A percentile compares a stretch with the other conserved stretches of the same genome.
Conservation (phyloP, 2,329 filamentous ascomycete genomes). For the Talaromyces islandicus region DNA sequence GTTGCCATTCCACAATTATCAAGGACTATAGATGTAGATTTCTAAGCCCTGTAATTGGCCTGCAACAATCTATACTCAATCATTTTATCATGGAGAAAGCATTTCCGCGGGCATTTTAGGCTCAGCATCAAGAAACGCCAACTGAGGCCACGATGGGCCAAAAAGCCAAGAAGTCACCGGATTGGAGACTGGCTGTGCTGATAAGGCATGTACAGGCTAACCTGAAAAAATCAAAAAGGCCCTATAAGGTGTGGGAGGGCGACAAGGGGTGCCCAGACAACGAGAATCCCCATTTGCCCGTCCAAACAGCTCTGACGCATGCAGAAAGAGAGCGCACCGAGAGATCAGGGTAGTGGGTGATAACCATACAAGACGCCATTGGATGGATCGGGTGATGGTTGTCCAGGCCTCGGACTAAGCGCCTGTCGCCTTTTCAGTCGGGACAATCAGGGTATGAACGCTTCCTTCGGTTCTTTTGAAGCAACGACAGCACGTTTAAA, state of each 20-base stretch:
- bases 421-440: neutral
- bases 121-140: neutral
- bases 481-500: neutral
- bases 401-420: neutral
- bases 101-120: neutral
- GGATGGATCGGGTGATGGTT: neutral
- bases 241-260: neutral
- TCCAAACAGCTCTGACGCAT: neutral
- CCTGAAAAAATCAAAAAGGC: neutral
- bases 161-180: neutral
- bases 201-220: neutral
- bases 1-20: neutral
- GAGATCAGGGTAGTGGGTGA: neutral
- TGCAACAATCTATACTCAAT: neutral
- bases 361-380: conserved; percentile 7
- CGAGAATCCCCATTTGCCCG: neutral
- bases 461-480: neutral
- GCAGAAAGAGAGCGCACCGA: neutral
- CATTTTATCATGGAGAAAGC: neutral
- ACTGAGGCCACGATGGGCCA: neutral
- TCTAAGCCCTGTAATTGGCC: neutral
- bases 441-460: neutral
- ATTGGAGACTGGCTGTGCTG: neutral
- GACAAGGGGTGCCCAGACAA: neutral
- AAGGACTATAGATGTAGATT: neutral